A percentile compares a stretch with the other conserved stretches of the same genome.
phyloP scores from a whole-genome alignment of 1,284 basidiomycete species.

The Exobasidium cylindrosporum region DNA sequence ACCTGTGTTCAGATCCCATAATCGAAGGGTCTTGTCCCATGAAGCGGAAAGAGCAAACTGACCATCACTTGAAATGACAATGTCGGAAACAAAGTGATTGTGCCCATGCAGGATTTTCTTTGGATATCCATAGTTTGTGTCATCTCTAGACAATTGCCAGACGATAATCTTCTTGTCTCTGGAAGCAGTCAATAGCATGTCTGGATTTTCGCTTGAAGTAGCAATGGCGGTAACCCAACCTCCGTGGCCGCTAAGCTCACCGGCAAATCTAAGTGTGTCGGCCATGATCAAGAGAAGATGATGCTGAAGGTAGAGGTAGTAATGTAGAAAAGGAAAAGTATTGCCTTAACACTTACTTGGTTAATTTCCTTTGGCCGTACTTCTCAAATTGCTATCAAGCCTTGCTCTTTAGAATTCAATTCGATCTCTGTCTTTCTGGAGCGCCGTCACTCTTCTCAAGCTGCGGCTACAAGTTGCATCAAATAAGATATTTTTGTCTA shows the following conservation, averaged over 20 bases:
- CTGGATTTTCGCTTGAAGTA: slow-evolving; percentile 91
- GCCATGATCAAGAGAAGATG: slow-evolving; percentile 12
- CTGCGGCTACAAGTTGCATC: no score
- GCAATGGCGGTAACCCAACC: slow-evolving; percentile 91
- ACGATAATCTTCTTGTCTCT: slow-evolving; percentile 99
- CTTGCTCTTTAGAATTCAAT: no score
- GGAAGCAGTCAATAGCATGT: slow-evolving; percentile 94
- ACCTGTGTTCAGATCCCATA: slow-evolving; percentile 69
- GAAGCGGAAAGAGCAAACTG: slow-evolving; percentile 99
- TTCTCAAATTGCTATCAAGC: no score
- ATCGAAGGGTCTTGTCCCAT: slow-evolving; percentile 99
- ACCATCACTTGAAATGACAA: slow-evolving; percentile 83
- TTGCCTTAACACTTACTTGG: no score
- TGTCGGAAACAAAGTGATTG: slow-evolving; percentile 99
- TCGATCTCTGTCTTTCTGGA: no score
- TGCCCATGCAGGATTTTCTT: slow-evolving; percentile 97
- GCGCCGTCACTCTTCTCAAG: no score
- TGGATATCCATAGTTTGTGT: slow-evolving; percentile 58
- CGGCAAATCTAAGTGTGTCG: slow-evolving; percentile 16
- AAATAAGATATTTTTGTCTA: no score
- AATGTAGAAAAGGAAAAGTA: neutral
- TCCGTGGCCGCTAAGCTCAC: slow-evolving; percentile 71
- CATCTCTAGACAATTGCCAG: slow-evolving; percentile 96
- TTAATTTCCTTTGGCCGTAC: no score
- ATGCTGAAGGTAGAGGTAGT: neutral